Evolutionary conservation across 1,139 yeast species (phyloP), one percentile per base, ranked within the genome.

Genomic region (Candida sp.): DNA sequence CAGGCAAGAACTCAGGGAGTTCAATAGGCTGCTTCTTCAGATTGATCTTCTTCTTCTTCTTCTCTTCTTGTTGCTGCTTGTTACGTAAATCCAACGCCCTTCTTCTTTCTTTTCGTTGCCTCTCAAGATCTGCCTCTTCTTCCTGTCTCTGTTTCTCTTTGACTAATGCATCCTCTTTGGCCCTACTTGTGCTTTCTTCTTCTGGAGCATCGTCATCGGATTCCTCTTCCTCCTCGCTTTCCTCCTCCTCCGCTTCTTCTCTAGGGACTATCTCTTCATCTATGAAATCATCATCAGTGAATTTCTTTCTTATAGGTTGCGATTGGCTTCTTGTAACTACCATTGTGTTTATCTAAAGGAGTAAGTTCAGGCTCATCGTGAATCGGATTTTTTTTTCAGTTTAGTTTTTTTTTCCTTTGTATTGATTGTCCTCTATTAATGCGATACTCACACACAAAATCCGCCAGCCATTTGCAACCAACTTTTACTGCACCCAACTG

Each of bases 1-100:
- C 80, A 0, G 86, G 85, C 53, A 83, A 73, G 40, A 70, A 68
- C 42, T 82, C 85, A 0, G 85, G 85, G 42, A 80, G 63, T 27
- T 68, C 75, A 4, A 66, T 67, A 7, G 38, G 30, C 37, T 27
- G 58, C 57, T 28, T 57, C 17, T 17, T 17, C 17, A 17, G 17
- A 17, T 17, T 17, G 17, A 1, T 17, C 57, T 42, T 64, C n/a
- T n/a, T n/a, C n/a, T n/a, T n/a, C 46, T 43, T 48, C 42, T 54
- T 70, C 31, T 63, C 63, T 54, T 74, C 72, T 55, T 76, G 75
- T 61, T 84, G 86, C 60, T 83, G 81, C 55, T 75, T 72, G 58
- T 78, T 79, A 47, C 69, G 70, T 52, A 71, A 67, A 58, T 83
- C 78, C 56, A 74, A 75, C 59, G 75, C 68, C 64, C 80, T 77